phyloP scores from a whole-genome alignment of 2,329 filamentous ascomycete genomes.

The Coleophoma eucalyptorum region DNA sequence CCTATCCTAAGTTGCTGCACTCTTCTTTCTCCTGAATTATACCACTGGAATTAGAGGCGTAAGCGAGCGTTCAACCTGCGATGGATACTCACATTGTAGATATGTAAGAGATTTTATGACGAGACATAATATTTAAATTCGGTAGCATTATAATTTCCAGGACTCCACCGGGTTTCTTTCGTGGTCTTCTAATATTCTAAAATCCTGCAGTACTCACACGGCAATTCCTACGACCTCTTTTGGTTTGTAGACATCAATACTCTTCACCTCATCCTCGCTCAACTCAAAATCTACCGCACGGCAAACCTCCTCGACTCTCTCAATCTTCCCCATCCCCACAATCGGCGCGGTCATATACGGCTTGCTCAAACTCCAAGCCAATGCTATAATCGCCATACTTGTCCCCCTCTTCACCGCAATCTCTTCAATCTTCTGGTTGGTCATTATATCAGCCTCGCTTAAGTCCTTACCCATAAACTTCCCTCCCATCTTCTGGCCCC shows the following conservation, averaged over 20 bases:
- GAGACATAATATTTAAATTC: too few relatives aligned
- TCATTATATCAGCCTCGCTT: constrained; percentile 43
- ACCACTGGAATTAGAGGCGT: too few relatives aligned
- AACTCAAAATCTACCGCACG: constrained; percentile 33
- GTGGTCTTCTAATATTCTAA: too few relatives aligned
- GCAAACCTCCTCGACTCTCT: constrained; percentile 50
- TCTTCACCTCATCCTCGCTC: constrained; percentile 46
- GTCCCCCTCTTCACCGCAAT: constrained; percentile 51
- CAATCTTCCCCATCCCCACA: constrained; percentile 44
- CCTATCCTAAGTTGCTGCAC: too few relatives aligned
- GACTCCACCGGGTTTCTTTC: too few relatives aligned
- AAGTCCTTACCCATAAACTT: constrained; percentile 23
- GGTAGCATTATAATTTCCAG: too few relatives aligned
- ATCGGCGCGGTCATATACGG: constrained; percentile 40
- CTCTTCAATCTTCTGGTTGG: constrained; percentile 50
- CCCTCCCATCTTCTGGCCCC: constrained; percentile 17
- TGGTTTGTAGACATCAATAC: constrained; percentile 50
- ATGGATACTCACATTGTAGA: too few relatives aligned
- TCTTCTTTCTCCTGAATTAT: too few relatives aligned
- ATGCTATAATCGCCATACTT: constrained; percentile 53
- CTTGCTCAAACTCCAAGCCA: constrained; percentile 48
- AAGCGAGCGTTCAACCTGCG: too few relatives aligned
- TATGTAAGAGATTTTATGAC: too few relatives aligned
- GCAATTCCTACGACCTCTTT: constrained; percentile 30
- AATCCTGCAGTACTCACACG: background rate